phyloP scores from a whole-genome alignment of 2,329 filamentous ascomycete species.

The Phaeosphaeria sp. region DNA sequence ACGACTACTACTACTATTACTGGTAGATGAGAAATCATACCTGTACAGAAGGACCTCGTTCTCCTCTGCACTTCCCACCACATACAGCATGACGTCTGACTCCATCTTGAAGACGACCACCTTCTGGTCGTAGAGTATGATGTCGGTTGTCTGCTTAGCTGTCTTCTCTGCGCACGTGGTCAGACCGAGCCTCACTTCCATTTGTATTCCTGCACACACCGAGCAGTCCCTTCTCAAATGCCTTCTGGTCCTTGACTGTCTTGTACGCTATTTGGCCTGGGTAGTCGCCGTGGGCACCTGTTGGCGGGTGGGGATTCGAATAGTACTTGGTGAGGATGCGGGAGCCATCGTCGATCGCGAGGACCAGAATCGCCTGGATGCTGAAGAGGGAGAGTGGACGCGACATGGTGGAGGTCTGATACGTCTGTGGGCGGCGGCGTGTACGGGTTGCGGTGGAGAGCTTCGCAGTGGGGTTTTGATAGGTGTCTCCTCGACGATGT shows the following conservation, averaged over 20 bases:
- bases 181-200: slow-evolving; percentile 49
- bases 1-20: no score
- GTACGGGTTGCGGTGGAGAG: slow-evolving; percentile 9
- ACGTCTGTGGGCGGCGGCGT: slow-evolving; percentile 1
- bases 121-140: slow-evolving; percentile 96
- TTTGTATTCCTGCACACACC: slow-evolving; percentile 75
- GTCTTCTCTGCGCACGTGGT: slow-evolving; percentile 71
- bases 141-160: slow-evolving; percentile 91
- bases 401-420: slow-evolving; percentile 48
- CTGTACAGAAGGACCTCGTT: slow-evolving; percentile 96
- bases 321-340: slow-evolving; percentile 97
- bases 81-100: slow-evolving; percentile 95
- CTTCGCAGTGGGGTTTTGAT: slow-evolving; percentile 20
- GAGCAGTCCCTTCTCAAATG: slow-evolving; percentile 93
- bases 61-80: slow-evolving; percentile 87
- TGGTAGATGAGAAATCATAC: slow-evolving; percentile 23
- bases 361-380: slow-evolving; percentile 59
- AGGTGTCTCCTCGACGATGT: slow-evolving; percentile 35
- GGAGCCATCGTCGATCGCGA: slow-evolving; percentile 81
- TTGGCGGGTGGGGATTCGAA: slow-evolving; percentile 70
- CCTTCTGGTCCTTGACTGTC: slow-evolving; percentile 90
- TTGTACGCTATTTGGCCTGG: slow-evolving; percentile 79
- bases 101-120: slow-evolving; percentile 98
- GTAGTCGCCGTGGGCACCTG: slow-evolving; percentile 65
- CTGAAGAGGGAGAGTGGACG: slow-evolving; percentile 62